These are phyloP conservation scores for Cylindrotheca closterium DNA, from an alignment of 108 stramenopile species.

Conservation along the genomic window DNA sequence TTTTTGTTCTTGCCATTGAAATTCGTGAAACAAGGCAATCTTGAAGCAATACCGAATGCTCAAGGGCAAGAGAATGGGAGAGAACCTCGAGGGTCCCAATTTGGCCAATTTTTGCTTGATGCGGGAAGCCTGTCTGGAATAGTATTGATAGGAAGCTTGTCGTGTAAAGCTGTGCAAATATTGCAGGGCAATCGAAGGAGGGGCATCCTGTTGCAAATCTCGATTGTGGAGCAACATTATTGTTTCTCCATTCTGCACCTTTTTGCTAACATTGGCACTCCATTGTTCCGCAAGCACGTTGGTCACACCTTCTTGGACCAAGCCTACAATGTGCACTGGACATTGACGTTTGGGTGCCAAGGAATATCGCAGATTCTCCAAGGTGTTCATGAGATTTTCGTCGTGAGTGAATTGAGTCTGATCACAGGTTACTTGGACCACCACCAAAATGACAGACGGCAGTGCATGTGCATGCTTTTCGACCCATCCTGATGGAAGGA, in stretches of 20 bases:
- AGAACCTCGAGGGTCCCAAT: conserved; percentile 25
- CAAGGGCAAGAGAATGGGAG: conserved; percentile 39
- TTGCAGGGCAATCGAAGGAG: conserved; percentile 23
- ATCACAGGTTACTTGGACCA: conserved; percentile 37
- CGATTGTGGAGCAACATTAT: conserved; percentile 18
- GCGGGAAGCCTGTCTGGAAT: conserved; percentile 32
- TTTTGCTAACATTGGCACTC: conserved; percentile 14
- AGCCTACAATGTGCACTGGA: conserved; percentile 60
- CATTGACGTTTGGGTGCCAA: conserved; percentile 63
- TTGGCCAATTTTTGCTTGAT: conserved; percentile 41
- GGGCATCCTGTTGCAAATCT: conserved; percentile 18
- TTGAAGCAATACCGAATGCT: conserved; percentile 67
- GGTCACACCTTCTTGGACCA: conserved; percentile 44
- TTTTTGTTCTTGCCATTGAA: conserved; percentile 53
- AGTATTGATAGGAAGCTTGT: conserved; percentile 44
- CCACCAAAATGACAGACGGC: conserved; percentile 69
- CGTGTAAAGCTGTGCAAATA: conserved; percentile 32
- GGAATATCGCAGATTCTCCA: conserved; percentile 50
- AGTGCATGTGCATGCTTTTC: conserved; percentile 75
- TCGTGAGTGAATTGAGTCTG: conserved; percentile 33
- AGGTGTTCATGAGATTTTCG: conserved; percentile 37
- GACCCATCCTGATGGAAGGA: conserved; percentile 71
- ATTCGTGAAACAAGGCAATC: conserved; percentile 63
- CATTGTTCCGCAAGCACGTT: conserved; percentile 34
- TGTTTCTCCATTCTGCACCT: conserved; percentile 4